A percentile compares a stretch with the other conserved stretches of the same genome.
These are phyloP conservation scores for Ballota nigra DNA, from an alignment of 257 asterid genomes.

Conservation along the genomic window DNA sequence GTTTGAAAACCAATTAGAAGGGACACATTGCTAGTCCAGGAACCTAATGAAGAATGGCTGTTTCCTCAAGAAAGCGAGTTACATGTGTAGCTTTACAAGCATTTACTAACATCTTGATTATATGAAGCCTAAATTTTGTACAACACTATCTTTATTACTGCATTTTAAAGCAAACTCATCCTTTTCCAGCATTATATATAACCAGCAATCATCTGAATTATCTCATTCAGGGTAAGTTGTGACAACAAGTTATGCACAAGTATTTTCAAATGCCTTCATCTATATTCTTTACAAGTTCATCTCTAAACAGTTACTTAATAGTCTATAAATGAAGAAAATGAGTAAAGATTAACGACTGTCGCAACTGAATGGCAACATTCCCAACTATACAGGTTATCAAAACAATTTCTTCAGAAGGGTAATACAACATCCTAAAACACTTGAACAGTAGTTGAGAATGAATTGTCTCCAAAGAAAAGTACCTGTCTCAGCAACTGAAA, in stretches of 20 bases:
- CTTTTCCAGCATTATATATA: not conserved
- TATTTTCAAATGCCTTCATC: not conserved
- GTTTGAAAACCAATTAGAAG: not conserved
- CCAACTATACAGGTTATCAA: not conserved
- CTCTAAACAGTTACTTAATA: not conserved
- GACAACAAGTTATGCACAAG: not conserved
- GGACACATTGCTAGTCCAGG: not conserved
- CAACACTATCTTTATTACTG: not conserved
- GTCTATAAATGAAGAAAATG: not conserved
- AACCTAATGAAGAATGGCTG: not conserved
- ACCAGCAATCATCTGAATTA: not conserved
- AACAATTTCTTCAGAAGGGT: slow-evolving; percentile 13
- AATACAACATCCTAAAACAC: slow-evolving; percentile 33
- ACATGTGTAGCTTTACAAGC: not conserved
- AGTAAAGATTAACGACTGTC: not conserved
- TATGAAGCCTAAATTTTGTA: not conserved
- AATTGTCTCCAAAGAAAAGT: slow-evolving; percentile 37
- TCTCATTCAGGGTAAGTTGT: too few species aligned
- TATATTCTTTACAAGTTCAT: slow-evolving; percentile 1
- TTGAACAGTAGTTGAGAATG: slow-evolving; percentile 36
- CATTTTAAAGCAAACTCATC: not conserved
- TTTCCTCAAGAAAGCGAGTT: not conserved
- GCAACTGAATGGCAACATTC: not conserved
- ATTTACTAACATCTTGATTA: not conserved
- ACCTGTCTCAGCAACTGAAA: slow-evolving; percentile 42